These are phyloP conservation scores for Alternaria rosae DNA, from an alignment of 2,329 filamentous ascomycete genomes.

Conservation along the genomic window DNA sequence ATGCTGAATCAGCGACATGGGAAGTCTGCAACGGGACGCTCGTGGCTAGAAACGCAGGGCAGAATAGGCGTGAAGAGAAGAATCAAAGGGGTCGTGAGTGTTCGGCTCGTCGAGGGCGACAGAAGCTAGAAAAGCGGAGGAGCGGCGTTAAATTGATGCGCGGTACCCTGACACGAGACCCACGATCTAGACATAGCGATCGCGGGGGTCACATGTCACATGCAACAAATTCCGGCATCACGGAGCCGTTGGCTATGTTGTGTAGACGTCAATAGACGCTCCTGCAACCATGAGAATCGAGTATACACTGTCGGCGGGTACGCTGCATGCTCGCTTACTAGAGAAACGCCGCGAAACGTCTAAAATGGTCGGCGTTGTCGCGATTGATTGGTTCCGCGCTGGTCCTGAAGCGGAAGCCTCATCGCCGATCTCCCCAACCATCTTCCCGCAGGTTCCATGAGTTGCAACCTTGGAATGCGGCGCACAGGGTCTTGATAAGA, in stretches of 20 bases:
- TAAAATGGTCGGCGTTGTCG: conserved; percentile 7
- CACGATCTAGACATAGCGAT: conserved; percentile 19
- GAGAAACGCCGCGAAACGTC: conserved; percentile 18
- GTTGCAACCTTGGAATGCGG: background rate
- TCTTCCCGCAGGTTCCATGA: conserved; percentile 16
- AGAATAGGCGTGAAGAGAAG: background rate
- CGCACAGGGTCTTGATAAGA: conserved; percentile 1
- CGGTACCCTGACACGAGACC: conserved; percentile 22
- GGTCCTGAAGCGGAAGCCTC: background rate
- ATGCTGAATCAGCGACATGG: conserved; percentile 62
- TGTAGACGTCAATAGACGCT: conserved; percentile 1
- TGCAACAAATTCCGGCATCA: conserved; percentile 5
- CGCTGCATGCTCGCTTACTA: conserved; percentile 18
- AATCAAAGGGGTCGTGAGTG: conserved; percentile 6
- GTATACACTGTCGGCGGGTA: conserved; percentile 9
- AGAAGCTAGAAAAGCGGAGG: conserved; percentile 18
- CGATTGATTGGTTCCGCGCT: conserved; percentile 11
- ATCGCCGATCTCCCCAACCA: conserved; percentile 10
- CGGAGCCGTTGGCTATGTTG: conserved; percentile 1
- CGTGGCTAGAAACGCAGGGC: conserved; percentile 17
- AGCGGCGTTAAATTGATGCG: conserved; percentile 21
- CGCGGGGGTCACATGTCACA: conserved; percentile 21
- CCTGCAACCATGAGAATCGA: background rate
- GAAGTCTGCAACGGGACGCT: conserved; percentile 16
- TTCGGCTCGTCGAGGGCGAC: conserved; percentile 7